phyloP scores from a whole-genome alignment of 768 basidiomycete species.

The Pleurotus tuoliensis region DNA sequence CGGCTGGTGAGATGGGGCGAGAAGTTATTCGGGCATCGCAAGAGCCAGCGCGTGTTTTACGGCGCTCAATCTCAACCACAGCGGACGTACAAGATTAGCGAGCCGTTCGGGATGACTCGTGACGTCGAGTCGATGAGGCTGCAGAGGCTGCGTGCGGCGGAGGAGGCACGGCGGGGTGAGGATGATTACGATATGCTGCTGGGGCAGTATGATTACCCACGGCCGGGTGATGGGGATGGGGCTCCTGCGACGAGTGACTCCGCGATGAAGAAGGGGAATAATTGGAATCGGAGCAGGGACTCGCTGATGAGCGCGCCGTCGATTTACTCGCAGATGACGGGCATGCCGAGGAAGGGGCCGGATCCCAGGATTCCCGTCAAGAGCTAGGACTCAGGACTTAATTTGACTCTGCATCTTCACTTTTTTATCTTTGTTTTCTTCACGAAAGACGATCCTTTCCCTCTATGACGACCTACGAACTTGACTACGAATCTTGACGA shows the following conservation, averaged over 20 bases:
- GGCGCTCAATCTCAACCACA: conserved; percentile 11
- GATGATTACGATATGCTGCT: conserved; percentile 46
- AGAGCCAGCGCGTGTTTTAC: conserved; percentile 11
- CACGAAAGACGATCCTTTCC: too few species aligned
- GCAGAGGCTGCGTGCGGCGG: conserved; percentile 44
- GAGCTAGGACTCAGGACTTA: conserved; percentile 10
- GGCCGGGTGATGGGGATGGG: conserved; percentile 15
- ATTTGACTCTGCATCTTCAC: too few species aligned
- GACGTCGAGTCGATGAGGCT: conserved; percentile 28
- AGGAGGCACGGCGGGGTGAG: conserved; percentile 47
- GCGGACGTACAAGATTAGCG: conserved; percentile 34
- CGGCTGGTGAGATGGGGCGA: conserved; percentile 54
- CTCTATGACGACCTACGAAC: too few species aligned
- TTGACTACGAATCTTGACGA: too few species aligned
- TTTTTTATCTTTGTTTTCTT: too few species aligned
- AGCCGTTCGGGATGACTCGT: conserved; percentile 8
- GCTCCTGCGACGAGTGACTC: conserved; percentile 14
- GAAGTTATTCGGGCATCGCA: conserved; percentile 49
- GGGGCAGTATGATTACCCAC: conserved; percentile 46
- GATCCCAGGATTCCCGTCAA: conserved; percentile 53
- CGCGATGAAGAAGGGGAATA: too few species aligned
- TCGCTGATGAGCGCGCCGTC: conserved; percentile 41
- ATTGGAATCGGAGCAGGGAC: conserved; percentile 7
- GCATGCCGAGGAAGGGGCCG: conserved; percentile 52
- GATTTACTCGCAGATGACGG: conserved; percentile 57